A percentile compares a stretch with the other conserved stretches of the same genome.
Conservation (phyloP, 805 yeast species). For the Kuraishia molischiana region DNA sequence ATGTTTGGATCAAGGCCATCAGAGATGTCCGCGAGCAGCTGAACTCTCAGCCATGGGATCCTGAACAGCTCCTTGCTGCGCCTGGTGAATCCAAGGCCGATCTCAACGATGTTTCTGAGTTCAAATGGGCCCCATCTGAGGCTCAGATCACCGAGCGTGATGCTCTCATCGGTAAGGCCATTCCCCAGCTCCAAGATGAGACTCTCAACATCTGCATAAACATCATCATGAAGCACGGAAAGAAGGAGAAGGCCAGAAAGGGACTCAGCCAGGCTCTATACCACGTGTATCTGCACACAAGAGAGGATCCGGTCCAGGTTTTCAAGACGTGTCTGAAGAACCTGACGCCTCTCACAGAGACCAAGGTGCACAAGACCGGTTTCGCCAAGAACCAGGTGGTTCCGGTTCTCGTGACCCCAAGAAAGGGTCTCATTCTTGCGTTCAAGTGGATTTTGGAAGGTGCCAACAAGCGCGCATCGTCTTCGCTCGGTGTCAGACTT, state of each 20-base stretch:
- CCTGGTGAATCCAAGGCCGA: slow-evolving; percentile 4
- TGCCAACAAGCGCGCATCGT: slow-evolving; percentile 65
- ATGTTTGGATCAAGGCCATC: slow-evolving; percentile 16
- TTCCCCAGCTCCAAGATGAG: slow-evolving; percentile 62
- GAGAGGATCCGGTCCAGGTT: slow-evolving; percentile 72
- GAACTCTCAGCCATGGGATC: slow-evolving; percentile 7
- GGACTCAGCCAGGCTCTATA: slow-evolving; percentile 71
- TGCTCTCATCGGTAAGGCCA: slow-evolving; percentile 33
- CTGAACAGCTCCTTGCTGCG: slow-evolving; percentile 1
- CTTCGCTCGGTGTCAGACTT: slow-evolving; percentile 77
- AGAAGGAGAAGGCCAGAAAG: slow-evolving; percentile 71
- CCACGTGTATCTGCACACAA: slow-evolving; percentile 58
- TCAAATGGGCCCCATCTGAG: slow-evolving; percentile 43
- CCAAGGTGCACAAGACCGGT: slow-evolving; percentile 72
- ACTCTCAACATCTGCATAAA: slow-evolving; percentile 70
- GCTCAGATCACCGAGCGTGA: slow-evolving; percentile 55
- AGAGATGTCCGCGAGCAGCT: slow-evolving; percentile 18
- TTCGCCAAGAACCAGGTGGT: slow-evolving; percentile 74
- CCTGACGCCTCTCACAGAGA: slow-evolving; percentile 76
- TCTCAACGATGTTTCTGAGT: slow-evolving; percentile 3
- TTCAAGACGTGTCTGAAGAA: slow-evolving; percentile 68
- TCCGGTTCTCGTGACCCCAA: slow-evolving; percentile 74
- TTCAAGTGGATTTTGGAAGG: slow-evolving; percentile 88
- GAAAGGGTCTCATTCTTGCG: slow-evolving; percentile 81
- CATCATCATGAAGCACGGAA: slow-evolving; percentile 88